Conservation (phyloP, 805 yeast species). For the Ogataea salicorniae region DNA sequence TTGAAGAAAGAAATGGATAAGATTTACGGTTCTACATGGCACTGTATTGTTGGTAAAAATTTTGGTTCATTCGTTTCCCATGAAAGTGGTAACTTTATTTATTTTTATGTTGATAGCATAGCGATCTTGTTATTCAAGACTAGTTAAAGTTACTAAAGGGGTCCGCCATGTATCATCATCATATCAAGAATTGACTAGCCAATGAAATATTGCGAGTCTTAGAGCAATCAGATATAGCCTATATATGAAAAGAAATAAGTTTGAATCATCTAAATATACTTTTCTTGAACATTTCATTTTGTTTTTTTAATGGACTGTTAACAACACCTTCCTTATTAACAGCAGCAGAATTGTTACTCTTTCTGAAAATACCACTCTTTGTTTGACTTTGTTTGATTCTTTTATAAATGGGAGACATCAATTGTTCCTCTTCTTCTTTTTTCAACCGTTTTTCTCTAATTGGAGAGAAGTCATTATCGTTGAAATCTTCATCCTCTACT, state of each 20-base stretch:
- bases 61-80: constrained; percentile 80
- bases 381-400: constrained; percentile 12
- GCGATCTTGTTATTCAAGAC: constrained; percentile 71
- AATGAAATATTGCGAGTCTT: too few relatives aligned
- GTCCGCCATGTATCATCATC: not conserved
- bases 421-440: constrained; percentile 1
- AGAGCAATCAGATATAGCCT: too few relatives aligned
- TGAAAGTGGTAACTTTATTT: constrained; percentile 63
- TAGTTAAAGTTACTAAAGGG: constrained; percentile 33
- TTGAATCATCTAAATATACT: constrained; percentile 15
- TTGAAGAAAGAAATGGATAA: constrained; percentile 63
- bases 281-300: constrained; percentile 13
- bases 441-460: constrained; percentile 4
- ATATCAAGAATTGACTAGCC: too few relatives aligned
- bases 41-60: constrained; percentile 72
- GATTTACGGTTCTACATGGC: constrained; percentile 69
- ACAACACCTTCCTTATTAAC: not conserved
- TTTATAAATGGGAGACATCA: constrained; percentile 18
- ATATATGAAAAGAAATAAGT: not conserved
- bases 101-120: constrained; percentile 62
- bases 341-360: too few relatives aligned
- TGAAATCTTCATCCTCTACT: constrained; percentile 1
- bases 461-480: constrained; percentile 8
- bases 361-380: not conserved
- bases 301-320: constrained; percentile 23